Evolutionary conservation across 1,139 yeast genomes (phyloP), one percentile per base, ranked within the genome.

Genomic region (Yamadazyma songkhlaensis): DNA sequence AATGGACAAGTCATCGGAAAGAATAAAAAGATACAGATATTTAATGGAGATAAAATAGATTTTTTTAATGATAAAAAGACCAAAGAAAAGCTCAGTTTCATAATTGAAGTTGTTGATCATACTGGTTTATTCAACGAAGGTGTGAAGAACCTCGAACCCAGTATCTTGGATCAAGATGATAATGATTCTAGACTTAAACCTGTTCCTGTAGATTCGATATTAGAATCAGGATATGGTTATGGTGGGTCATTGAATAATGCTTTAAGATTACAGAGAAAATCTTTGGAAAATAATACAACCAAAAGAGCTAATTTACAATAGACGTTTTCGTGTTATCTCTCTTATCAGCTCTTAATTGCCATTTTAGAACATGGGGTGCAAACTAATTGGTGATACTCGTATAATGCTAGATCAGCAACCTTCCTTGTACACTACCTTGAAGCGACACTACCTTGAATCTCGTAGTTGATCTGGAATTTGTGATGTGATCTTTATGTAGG

Each of bases 1-100:
- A 87, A 89, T 53, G 74, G 74, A 4, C 57, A 60, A 10, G 69
- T 67, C 33, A 53, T 89, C 30, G 84, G 84, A 0, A 77, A 78
- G 43, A 84, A 84, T 2, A 68, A 72, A 26, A 86, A 86, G 47
- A 73, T 73, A 0, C 72, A 77, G 43, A 51, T 89, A 1, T 77
- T 68, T 49, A 69, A 84, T 45, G 83, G 82, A 1, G 96, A 88
- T 53, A 64, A 61, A 17, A 57, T 89, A 4, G 80, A 77, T 48
- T 62, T 89, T 27, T 83, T 87, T 48, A 67, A 74, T 42, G 95
- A 86, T 55, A 72, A 62, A 21, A 61, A 62, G 6, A 65, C 74
- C 10, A 59, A 67, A 11, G 78, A 78, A 37, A 67, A 60, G 40
- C 62, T 84, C 49, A 76, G 79, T 3, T 84, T 76, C 51, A 60